Base-by-base conservation (phyloP, 2,329 filamentous ascomycete genomes). In the Nemania serpens region DNA sequence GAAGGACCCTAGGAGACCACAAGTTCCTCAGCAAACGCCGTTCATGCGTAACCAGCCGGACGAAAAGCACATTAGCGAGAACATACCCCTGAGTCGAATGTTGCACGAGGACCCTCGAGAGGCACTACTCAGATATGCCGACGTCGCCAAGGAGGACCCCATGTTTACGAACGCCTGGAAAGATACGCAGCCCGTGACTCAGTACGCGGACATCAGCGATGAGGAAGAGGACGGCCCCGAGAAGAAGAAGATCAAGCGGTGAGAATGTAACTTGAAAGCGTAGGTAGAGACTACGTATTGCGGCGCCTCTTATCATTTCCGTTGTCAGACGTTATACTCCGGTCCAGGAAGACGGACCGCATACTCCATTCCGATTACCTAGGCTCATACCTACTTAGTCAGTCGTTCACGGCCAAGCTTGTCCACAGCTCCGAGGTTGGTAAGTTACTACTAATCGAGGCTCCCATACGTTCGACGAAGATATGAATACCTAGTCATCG, bases 151-250 rank as follows among this genome's bases (percentile, higher is more conserved):
- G 76, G 94, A 91, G 73, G 93, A 98, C 73, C 94, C 93, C 0
- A 84, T 97, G 70, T 99, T 98, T 73, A 99, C 95, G 33, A 91
- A 91, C 68, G 95, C 93, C 15, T 99, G 93, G 91, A 90, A 90
- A 72, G 84, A 89, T 69, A 98, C 93, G 39, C 94, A 98, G 78
- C 95, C 95, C 0, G 89, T 93, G 68, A 92, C 93, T 25, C 89
- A 97, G 67, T 99, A 96, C 78, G 90, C 91, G 7, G 91, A 97
- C 45, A 71, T 95, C 36, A 96, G 93, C 74, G 94, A 96, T 70
- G 93, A 93, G 15, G 93, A 96, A 66, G 88, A 87, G 54, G 83
- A 85, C 6, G 84, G 82, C 3, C 87, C 85, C n/a, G 85, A 91
- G 36, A 90, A 88, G 77, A 88, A 88, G 74, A 84, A 78, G 71